Evolutionary conservation across 768 basidiomycete species (phyloP).

Genomic region (Boletus rubescentipes): DNA sequence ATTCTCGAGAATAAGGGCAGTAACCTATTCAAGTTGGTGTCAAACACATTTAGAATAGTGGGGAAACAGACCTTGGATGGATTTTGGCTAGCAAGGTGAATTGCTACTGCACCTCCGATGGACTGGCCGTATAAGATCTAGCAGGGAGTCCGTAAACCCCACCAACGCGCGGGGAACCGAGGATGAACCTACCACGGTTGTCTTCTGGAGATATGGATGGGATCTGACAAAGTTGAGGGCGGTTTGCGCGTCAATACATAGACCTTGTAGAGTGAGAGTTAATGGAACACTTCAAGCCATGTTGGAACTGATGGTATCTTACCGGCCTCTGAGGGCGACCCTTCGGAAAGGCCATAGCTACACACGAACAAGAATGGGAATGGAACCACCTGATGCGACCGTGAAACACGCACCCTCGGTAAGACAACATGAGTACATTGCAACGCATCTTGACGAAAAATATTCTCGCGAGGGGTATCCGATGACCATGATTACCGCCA

Average conservation of each 20-base stretch:
- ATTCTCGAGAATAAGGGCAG: conserved; percentile 86
- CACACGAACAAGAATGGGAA: neutral
- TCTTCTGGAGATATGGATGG: conserved; percentile 61
- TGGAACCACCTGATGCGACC: neutral
- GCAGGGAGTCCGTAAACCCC: neutral
- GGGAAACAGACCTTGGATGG: conserved; percentile 51
- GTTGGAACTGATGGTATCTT: neutral
- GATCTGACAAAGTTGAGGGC: conserved; percentile 70
- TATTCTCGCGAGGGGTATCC: conserved; percentile 81
- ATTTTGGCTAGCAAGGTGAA: conserved; percentile 83
- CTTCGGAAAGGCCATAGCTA: conserved; percentile 89
- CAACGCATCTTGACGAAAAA: conserved; percentile 84
- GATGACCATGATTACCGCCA: conserved; percentile 84
- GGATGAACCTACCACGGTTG: conserved; percentile 56
- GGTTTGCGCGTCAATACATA: conserved; percentile 84
- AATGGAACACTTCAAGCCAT: neutral
- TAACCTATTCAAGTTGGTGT: conserved; percentile 45
- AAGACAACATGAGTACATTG: conserved; percentile 93
- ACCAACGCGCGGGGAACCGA: neutral
- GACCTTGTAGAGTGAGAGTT: conserved; percentile 41
- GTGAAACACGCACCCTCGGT: conserved; percentile 69
- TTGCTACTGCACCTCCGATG: conserved; percentile 91
- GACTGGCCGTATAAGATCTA: conserved; percentile 82
- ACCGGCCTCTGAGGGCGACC: conserved; percentile 85
- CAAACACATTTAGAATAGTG: neutral